phyloP scores from a whole-genome alignment of 1,284 basidiomycete species.

The Xerocomus amazonicus region DNA sequence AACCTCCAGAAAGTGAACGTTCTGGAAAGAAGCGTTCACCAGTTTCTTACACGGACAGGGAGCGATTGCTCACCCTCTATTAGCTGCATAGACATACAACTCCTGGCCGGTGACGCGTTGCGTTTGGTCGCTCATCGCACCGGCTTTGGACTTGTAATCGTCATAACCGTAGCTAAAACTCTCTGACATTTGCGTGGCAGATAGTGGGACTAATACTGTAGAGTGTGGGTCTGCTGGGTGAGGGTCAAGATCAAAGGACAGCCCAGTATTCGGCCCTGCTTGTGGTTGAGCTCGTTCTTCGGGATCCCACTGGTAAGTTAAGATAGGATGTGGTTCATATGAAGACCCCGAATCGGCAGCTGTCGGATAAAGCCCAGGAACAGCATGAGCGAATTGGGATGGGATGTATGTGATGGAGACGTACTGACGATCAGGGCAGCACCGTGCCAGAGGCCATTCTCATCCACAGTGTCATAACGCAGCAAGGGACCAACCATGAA shows the following conservation, averaged over 20 bases:
- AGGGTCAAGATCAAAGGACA: constrained; percentile 55
- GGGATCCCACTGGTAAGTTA: constrained; percentile 80
- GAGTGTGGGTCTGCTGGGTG: constrained; percentile 72
- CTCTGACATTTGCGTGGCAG: constrained; percentile 4
- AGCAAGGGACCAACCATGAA: constrained; percentile 87
- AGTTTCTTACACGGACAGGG: neutral
- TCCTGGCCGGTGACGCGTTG: constrained; percentile 62
- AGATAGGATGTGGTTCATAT: constrained; percentile 72
- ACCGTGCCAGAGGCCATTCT: constrained; percentile 78
- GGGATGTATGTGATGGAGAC: constrained; percentile 22
- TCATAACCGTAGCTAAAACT: constrained; percentile 3
- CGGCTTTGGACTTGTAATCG: constrained; percentile 20
- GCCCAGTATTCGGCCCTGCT: constrained; percentile 15
- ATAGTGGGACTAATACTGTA: constrained; percentile 28
- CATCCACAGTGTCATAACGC: constrained; percentile 86
- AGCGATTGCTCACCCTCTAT: constrained; percentile 49
- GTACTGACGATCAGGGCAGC: constrained; percentile 81
- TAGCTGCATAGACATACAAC: constrained; percentile 76
- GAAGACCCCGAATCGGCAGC: constrained; percentile 78
- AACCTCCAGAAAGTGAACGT: constrained; percentile 96
- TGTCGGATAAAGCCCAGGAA: neutral
- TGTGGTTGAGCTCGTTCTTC: constrained; percentile 31
- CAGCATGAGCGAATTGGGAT: constrained; percentile 5
- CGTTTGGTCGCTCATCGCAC: constrained; percentile 22
- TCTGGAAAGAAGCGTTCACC: constrained; percentile 35